A percentile compares a stretch with the other conserved stretches of the same genome.
These are phyloP conservation scores for Paraglomus occultum DNA, from an alignment of 192 early-diverging fungal genomes.

Conservation along the genomic window DNA sequence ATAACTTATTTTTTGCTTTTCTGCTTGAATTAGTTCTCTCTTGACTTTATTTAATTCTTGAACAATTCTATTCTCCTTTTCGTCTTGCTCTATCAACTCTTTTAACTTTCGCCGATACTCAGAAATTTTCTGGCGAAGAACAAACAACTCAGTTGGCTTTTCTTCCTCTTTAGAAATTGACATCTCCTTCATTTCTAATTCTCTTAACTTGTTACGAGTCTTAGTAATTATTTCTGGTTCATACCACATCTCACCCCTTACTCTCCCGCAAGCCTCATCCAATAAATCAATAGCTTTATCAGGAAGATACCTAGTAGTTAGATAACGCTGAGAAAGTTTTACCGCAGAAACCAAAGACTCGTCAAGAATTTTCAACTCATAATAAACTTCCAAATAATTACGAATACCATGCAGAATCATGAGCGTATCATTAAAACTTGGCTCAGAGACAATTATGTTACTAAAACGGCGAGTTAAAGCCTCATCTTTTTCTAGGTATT, in stretches of 20 bases:
- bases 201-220: constrained; percentile 82
- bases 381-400: constrained; percentile 73
- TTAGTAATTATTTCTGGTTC: constrained; percentile 96
- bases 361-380: constrained; percentile 76
- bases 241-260: constrained; percentile 90
- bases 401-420: constrained; percentile 78
- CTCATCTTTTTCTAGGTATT: constrained; percentile 81
- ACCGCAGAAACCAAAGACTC: constrained; percentile 69
- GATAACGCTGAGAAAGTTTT: constrained; percentile 68
- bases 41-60: constrained; percentile 84
- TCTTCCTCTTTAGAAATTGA: constrained; percentile 84
- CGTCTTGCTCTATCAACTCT: constrained; percentile 81
- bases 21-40: constrained; percentile 74
- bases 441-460: constrained; percentile 72
- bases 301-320: constrained; percentile 66
- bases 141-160: constrained; percentile 68
- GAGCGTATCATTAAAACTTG: constrained; percentile 64
- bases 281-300: constrained; percentile 80
- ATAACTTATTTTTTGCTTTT: constrained; percentile 81
- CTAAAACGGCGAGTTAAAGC: constrained; percentile 79
- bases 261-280: constrained; percentile 94
- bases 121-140: constrained; percentile 78
- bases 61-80: constrained; percentile 78
- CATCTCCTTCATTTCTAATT: constrained; percentile 91
- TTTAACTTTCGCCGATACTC: constrained; percentile 79